Conservation (phyloP, 768 basidiomycete genomes). For the Exsudoporus frostii region DNA sequence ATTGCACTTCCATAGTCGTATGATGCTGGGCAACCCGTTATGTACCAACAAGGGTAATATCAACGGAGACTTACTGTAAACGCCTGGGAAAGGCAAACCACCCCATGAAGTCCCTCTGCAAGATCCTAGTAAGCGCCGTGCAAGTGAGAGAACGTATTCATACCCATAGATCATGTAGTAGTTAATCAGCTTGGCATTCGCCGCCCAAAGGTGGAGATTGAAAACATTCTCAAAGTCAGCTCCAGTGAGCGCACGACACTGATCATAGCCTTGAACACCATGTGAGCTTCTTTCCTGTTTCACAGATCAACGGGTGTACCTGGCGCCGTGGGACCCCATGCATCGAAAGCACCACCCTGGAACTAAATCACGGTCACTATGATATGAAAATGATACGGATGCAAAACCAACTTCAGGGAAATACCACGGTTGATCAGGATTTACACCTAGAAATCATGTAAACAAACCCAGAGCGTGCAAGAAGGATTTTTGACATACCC, state of each 20-base stretch:
- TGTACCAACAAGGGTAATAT: not conserved
- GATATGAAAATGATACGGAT: not conserved
- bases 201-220: constrained; percentile 73
- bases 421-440: constrained; percentile 60
- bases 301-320: constrained; percentile 33
- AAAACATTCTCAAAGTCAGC: constrained; percentile 77
- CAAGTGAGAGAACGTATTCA: constrained; percentile 3
- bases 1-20: constrained; percentile 82
- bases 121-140: not conserved
- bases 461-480: constrained; percentile 5
- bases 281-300: not conserved
- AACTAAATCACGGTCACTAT: constrained; percentile 39
- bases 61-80: constrained; percentile 45
- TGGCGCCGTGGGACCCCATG: constrained; percentile 75
- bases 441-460: constrained; percentile 37
- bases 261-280: constrained; percentile 48
- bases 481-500: constrained; percentile 13
- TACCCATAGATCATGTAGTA: constrained; percentile 87
- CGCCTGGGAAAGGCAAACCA: constrained; percentile 72
- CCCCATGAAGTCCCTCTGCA: constrained; percentile 84
- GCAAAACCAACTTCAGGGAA: constrained; percentile 55
- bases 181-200: constrained; percentile 77
- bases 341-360: constrained; percentile 77
- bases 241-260: constrained; percentile 66
- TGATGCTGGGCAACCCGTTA: constrained; percentile 37